These are phyloP conservation scores for Boletus subparvulus DNA, from an alignment of 768 basidiomycete genomes.

Conservation along the genomic window DNA sequence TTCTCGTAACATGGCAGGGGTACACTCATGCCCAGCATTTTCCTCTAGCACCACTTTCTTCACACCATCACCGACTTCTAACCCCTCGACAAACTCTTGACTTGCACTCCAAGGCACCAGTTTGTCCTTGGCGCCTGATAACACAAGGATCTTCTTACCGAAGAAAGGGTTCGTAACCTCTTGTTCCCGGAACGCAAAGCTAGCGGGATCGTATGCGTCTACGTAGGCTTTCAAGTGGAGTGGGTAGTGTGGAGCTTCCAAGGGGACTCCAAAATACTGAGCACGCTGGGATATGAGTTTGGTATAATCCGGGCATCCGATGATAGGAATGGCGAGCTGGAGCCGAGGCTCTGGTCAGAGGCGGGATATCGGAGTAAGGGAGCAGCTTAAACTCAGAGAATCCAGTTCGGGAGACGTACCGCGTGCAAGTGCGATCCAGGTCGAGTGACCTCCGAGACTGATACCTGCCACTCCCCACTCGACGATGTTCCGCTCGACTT, in stretches of 20 bases:
- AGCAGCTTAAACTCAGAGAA: not conserved
- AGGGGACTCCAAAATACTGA: slow-evolving; percentile 37
- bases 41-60: slow-evolving; percentile 57
- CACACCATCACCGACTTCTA: slow-evolving; percentile 56
- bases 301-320: slow-evolving; percentile 72
- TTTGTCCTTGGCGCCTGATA: slow-evolving; percentile 64
- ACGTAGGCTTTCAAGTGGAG: slow-evolving; percentile 49
- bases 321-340: slow-evolving; percentile 48
- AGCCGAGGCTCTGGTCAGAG: slow-evolving; percentile 43
- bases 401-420: slow-evolving; percentile 28
- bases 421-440: slow-evolving; percentile 66
- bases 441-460: slow-evolving; percentile 82
- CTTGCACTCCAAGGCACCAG: slow-evolving; percentile 68
- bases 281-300: slow-evolving; percentile 60
- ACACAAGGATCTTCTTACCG: slow-evolving; percentile 70
- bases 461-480: slow-evolving; percentile 75
- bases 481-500: slow-evolving; percentile 55
- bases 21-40: slow-evolving; percentile 62
- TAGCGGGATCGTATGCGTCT: slow-evolving; percentile 44
- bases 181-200: slow-evolving; percentile 39
- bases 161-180: slow-evolving; percentile 55
- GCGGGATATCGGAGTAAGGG: not conserved
- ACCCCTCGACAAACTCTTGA: slow-evolving; percentile 50
- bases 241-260: slow-evolving; percentile 59
- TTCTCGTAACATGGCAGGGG: slow-evolving; percentile 56